Conservation (phyloP, 495 filamentous ascomycete species). For the Zalerion maritima region DNA sequence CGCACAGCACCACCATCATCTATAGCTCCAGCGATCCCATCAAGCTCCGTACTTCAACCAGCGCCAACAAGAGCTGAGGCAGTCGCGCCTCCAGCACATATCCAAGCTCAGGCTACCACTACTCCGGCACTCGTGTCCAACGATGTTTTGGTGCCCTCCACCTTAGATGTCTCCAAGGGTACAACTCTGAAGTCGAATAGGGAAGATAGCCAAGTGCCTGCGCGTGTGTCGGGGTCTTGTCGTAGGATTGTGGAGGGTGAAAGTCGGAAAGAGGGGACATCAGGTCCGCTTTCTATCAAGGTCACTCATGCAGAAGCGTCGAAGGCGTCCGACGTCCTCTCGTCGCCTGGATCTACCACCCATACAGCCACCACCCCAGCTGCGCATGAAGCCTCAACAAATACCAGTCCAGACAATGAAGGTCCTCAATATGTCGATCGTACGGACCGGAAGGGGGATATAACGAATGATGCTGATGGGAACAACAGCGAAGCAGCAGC, state of each 20-base stretch:
- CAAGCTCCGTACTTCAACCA: too few species aligned
- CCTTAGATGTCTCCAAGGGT: too few species aligned
- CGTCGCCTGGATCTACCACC: conserved; percentile 30
- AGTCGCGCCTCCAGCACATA: too few species aligned
- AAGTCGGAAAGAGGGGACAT: conserved; percentile 22
- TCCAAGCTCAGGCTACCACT: too few species aligned
- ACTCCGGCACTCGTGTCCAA: too few species aligned
- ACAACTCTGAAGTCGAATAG: too few species aligned
- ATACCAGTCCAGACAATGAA: conserved; percentile 41
- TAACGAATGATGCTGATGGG: conserved; percentile 15
- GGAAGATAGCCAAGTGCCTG: too few species aligned
- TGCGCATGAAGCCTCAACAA: conserved; percentile 28
- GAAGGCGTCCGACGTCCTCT: conserved; percentile 20
- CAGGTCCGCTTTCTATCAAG: conserved; percentile 1
- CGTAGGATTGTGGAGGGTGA: conserved; percentile 35
- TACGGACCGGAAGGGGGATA: conserved; percentile 8
- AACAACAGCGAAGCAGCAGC: conserved; percentile 21
- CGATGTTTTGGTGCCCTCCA: too few species aligned
- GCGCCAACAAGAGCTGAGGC: too few species aligned
- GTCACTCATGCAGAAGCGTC: conserved; percentile 7
- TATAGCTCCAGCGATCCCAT: too few species aligned
- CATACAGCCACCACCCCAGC: conserved; percentile 24
- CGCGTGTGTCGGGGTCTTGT: too few species aligned
- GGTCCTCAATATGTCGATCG: conserved; percentile 22
- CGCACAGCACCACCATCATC: too few species aligned